These are phyloP conservation scores for Bipolaris cookei DNA, from an alignment of 2,329 filamentous ascomycete genomes.

Conservation along the genomic window DNA sequence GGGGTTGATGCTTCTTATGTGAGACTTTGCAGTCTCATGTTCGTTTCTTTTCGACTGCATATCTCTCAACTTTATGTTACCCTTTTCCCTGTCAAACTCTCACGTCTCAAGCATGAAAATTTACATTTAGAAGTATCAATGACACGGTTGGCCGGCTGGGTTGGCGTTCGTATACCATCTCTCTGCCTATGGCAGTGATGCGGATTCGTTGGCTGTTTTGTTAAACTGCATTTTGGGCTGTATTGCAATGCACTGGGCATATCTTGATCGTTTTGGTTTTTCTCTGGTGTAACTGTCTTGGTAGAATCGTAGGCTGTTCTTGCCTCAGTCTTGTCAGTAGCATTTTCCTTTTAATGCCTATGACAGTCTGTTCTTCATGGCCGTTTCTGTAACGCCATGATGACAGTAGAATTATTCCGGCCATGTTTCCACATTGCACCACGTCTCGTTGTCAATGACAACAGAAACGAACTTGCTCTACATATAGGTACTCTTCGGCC, in stretches of 20 bases:
- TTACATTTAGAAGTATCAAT: slow-evolving; percentile 12
- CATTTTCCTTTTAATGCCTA: background rate
- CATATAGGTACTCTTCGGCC: background rate
- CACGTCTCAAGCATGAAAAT: slow-evolving; percentile 3
- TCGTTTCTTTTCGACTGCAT: background rate
- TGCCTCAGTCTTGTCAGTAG: background rate
- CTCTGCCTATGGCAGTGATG: slow-evolving; percentile 15
- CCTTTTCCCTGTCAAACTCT: background rate
- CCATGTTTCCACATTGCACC: background rate
- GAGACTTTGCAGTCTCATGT: background rate
- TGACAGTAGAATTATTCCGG: background rate
- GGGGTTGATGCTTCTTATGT: slow-evolving; percentile 6
- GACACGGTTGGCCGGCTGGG: slow-evolving; percentile 6
- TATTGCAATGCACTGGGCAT: background rate
- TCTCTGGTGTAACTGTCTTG: background rate
- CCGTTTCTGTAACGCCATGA: background rate
- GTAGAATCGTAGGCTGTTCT: background rate
- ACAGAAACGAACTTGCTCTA: no score
- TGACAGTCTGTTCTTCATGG: background rate
- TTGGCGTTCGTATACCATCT: slow-evolving; percentile 10
- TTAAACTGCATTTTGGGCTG: background rate
- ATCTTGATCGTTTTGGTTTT: background rate
- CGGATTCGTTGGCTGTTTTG: slow-evolving; percentile 1
- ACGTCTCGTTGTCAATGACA: background rate
- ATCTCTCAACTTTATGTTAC: background rate